Conservation (phyloP, 2,329 filamentous ascomycete genomes). For the Xylaria polymorpha region DNA sequence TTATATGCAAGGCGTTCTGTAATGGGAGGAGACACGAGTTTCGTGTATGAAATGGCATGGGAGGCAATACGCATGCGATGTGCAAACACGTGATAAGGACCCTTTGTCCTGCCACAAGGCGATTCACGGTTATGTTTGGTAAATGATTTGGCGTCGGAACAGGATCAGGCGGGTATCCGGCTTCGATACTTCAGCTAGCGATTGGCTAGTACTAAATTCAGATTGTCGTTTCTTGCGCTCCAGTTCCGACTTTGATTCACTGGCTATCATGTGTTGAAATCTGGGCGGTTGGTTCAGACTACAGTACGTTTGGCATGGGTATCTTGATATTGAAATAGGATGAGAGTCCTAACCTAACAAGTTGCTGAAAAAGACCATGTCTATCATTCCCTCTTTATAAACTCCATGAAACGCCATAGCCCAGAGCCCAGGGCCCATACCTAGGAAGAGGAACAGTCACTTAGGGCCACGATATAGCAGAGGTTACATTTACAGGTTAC, state of each 20-base stretch:
- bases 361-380: conserved; percentile 29
- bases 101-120: conserved; percentile 3
- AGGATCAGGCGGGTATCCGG: conserved; percentile 14
- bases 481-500: conserved; percentile 20
- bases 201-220: conserved; percentile 23
- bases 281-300: not conserved
- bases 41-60: conserved; percentile 29
- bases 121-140: conserved; percentile 22
- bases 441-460: conserved; percentile 20
- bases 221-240: conserved; percentile 16
- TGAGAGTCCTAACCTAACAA: conserved; percentile 29
- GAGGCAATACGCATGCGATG: conserved; percentile 24
- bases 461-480: not conserved
- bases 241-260: not conserved
- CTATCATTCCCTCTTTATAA: conserved; percentile 35
- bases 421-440: conserved; percentile 8
- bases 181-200: conserved; percentile 15
- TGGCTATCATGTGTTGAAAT: conserved; percentile 2
- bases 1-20: conserved; percentile 32
- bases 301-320: conserved; percentile 29
- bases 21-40: conserved; percentile 20
- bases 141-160: conserved; percentile 33
- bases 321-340: conserved; percentile 37
- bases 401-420: conserved; percentile 38
- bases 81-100: conserved; percentile 4